Conservation (phyloP, 2,329 filamentous ascomycete genomes). For the Phaeosphaeriaceae sp. region DNA sequence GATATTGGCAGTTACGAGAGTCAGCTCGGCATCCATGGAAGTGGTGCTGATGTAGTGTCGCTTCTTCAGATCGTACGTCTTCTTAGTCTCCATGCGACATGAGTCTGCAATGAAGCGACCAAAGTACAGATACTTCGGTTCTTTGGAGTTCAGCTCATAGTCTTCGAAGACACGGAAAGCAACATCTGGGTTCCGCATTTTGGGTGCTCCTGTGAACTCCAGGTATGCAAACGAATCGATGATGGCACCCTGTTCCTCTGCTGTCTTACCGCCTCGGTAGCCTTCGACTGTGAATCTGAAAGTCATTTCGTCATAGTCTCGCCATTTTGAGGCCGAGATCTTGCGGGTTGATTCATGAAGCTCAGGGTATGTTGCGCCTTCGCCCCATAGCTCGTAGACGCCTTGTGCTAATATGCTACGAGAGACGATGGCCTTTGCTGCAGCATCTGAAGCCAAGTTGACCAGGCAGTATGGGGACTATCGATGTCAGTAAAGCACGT, state of each 20-base stretch:
- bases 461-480: constrained; percentile 90
- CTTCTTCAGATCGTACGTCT: constrained; percentile 89
- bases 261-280: constrained; percentile 76
- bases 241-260: constrained; percentile 69
- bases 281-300: constrained; percentile 87
- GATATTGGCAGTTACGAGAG: constrained; percentile 90
- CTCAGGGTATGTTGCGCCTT: constrained; percentile 68
- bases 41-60: constrained; percentile 93
- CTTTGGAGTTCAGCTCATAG: constrained; percentile 65
- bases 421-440: constrained; percentile 71
- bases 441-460: constrained; percentile 66
- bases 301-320: constrained; percentile 66
- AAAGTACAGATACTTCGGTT: constrained; percentile 69
- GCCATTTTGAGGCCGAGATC: constrained; percentile 70
- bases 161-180: constrained; percentile 85
- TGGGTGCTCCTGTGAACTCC: constrained; percentile 77
- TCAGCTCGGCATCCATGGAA: constrained; percentile 95
- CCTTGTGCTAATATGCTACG: constrained; percentile 83
- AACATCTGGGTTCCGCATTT: constrained; percentile 71
- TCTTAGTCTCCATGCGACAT: constrained; percentile 68
- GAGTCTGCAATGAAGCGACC: constrained; percentile 74
- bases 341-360: constrained; percentile 71
- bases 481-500: constrained; percentile 5
- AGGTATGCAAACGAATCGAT: constrained; percentile 86
- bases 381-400: constrained; percentile 90